A percentile compares a stretch with the other conserved stretches of the same genome.
These are phyloP conservation scores for Wallacemonas sp. DNA, from an alignment of 208 protist species.

Conservation along the genomic window DNA sequence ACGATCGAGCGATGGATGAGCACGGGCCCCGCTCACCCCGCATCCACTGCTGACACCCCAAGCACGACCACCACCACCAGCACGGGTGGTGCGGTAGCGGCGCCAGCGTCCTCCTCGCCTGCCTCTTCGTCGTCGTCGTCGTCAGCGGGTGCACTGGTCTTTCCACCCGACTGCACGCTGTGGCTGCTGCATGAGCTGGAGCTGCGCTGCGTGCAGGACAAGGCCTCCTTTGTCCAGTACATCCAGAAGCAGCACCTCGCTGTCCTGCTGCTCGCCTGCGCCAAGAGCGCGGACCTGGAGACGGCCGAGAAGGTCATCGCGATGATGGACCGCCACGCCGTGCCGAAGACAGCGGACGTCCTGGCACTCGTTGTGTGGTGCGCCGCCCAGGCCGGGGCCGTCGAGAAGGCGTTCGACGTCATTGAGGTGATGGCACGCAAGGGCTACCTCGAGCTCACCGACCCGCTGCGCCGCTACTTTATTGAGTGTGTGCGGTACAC, in stretches of 20 bases:
- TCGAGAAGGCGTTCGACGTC: conserved; percentile 80
- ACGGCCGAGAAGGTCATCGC: conserved; percentile 71
- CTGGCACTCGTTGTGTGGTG: conserved; percentile 78
- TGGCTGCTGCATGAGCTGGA: conserved; percentile 88
- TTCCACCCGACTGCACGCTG: conserved; percentile 76
- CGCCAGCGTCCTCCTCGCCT: neutral
- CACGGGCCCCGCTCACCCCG: neutral
- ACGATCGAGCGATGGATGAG: conserved; percentile 63
- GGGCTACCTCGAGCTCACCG: conserved; percentile 74
- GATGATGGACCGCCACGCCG: conserved; percentile 83
- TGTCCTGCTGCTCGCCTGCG: conserved; percentile 74
- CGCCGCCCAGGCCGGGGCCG: conserved; percentile 55
- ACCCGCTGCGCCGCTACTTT: conserved; percentile 60
- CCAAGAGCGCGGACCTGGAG: conserved; percentile 68
- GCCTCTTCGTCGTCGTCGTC: neutral
- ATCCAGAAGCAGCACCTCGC: conserved; percentile 73
- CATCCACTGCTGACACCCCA: too few species aligned
- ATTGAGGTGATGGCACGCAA: conserved; percentile 79
- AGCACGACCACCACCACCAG: conserved; percentile 6
- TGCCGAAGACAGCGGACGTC: conserved; percentile 75
- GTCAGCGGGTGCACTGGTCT: too few species aligned
- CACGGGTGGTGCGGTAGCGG: neutral
- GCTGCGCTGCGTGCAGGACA: conserved; percentile 79
- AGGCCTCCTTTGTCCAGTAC: conserved; percentile 71
- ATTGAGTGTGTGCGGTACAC: conserved; percentile 71